Conservation (phyloP, 2,329 filamentous ascomycete species). For the Trichoderma sp. region DNA sequence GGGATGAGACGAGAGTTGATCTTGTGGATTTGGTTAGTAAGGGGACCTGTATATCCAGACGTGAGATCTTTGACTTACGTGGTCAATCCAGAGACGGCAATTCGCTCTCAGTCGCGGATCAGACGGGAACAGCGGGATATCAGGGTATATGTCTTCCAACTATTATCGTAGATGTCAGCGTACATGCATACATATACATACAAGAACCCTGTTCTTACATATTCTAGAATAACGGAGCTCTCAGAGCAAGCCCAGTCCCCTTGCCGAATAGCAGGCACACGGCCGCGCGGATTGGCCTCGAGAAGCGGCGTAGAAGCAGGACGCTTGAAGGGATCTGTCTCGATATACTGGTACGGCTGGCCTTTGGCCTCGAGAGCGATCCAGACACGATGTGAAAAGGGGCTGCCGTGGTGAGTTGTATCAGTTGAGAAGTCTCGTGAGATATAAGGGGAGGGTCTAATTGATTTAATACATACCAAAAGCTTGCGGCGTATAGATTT, state of each 20-base stretch:
- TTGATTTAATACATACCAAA: constrained; percentile 61
- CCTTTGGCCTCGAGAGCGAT: constrained; percentile 81
- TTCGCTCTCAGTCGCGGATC: constrained; percentile 69
- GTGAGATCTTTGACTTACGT: constrained; percentile 66
- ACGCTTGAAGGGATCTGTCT: constrained; percentile 78
- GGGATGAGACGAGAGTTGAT: constrained; percentile 78
- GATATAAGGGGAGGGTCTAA: background rate
- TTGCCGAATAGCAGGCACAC: constrained; percentile 76
- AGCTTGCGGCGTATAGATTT: constrained; percentile 80
- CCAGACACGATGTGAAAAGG: constrained; percentile 87
- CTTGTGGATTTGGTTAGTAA: constrained; percentile 44
- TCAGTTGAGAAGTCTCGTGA: background rate
- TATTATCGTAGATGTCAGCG: constrained; percentile 50
- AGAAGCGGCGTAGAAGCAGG: constrained; percentile 59
- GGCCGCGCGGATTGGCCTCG: constrained; percentile 73
- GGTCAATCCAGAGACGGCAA: constrained; percentile 77
- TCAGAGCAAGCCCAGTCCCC: constrained; percentile 83
- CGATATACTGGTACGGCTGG: constrained; percentile 81
- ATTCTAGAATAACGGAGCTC: constrained; percentile 82
- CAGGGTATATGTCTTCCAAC: constrained; percentile 72
- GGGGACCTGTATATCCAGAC: too few species aligned
- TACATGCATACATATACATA: background rate
- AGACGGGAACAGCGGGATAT: constrained; percentile 63
- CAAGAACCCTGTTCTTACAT: constrained; percentile 50
- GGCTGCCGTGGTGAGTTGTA: constrained; percentile 47